A percentile compares a stretch with the other conserved stretches of the same genome.
Evolutionary conservation across 371 early-diverging fungal genomes (phyloP).

Genomic region (Mucor sp.): DNA sequence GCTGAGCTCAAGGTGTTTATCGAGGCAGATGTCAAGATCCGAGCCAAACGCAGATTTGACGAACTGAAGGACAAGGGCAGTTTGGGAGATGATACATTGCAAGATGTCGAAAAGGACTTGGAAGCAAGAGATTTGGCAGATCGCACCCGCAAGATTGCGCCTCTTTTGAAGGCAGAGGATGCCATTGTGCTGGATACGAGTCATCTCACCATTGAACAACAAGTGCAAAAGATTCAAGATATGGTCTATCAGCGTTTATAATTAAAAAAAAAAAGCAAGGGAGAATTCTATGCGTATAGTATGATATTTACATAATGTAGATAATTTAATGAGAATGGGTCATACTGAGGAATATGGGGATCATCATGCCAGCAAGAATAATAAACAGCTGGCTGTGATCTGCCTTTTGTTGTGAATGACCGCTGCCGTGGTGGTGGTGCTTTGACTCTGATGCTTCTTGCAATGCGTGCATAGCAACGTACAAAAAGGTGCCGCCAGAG

Average conservation of each 20-base stretch:
- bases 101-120: slow-evolving; percentile 62
- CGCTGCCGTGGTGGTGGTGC: neutral
- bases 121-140: slow-evolving; percentile 80
- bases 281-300: neutral
- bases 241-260: slow-evolving; percentile 34
- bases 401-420: neutral
- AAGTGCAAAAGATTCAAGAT: slow-evolving; percentile 70
- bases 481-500: slow-evolving; percentile 90
- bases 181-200: slow-evolving; percentile 87
- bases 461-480: slow-evolving; percentile 80
- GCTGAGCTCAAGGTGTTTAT: slow-evolving; percentile 92
- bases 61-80: slow-evolving; percentile 49
- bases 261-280: too few relatives aligned
- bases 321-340: slow-evolving; percentile 26
- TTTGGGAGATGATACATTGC: slow-evolving; percentile 39
- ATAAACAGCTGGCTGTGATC: slow-evolving; percentile 5
- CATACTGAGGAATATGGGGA: slow-evolving; percentile 23
- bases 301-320: neutral
- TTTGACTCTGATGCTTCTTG: slow-evolving; percentile 26
- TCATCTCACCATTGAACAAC: slow-evolving; percentile 71
- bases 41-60: slow-evolving; percentile 80
- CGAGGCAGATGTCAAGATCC: slow-evolving; percentile 69
- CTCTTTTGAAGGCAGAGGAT: slow-evolving; percentile 78
- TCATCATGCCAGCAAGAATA: slow-evolving; percentile 22
- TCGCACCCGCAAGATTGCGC: slow-evolving; percentile 72